Base-by-base conservation (phyloP, 1,284 basidiomycete genomes). In the Cryptococcus floricola region DNA sequence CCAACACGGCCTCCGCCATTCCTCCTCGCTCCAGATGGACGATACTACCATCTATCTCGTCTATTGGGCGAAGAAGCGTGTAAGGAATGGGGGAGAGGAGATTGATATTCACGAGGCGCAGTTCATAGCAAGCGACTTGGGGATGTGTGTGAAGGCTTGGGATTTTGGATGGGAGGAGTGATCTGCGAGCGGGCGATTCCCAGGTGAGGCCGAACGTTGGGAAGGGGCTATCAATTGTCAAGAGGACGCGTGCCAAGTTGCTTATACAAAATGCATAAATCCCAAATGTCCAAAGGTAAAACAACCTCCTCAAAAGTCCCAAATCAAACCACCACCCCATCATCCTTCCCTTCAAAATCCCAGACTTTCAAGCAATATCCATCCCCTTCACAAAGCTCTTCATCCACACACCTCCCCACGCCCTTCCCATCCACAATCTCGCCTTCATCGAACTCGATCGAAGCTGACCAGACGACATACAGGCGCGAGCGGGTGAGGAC, bases 11-110 rank as follows among this genome's bases (percentile, higher is more conserved):
- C 54, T 68, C 28, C 50, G 57, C 28, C 50, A 60, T 39, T 56
- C 65, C 23, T 64, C 63, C 4, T 69, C 69, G 45, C 53, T 73
- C 12, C 70, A 73, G 54, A 60, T 68, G 23, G 69, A 71, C 53
- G 52, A 59, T 4, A 54, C 60, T 7, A 61, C 57, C 10, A 56
- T 73, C 10, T 70, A 70, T 53, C 39, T 65, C 31, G 61, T 60
- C 2, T 70, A 68, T 57, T 64, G 62, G 60, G 66, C 67, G 9
- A 43, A 60, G 8, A 63, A 62, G 2, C 65, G 65, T 52, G 13
- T 41, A 4, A 38, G 54, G 9, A 42, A 48, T 4, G 56, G 56
- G 12, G 56, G 50, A 13, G n/a, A 47, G 5, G 41, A 43, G 9
- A 53, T 62, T 49, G 56, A 27, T 45, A 34, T 25, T 3, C 43